phyloP scores from a whole-genome alignment of 208 protist genomes.

The Hexamita inflata region DNA sequence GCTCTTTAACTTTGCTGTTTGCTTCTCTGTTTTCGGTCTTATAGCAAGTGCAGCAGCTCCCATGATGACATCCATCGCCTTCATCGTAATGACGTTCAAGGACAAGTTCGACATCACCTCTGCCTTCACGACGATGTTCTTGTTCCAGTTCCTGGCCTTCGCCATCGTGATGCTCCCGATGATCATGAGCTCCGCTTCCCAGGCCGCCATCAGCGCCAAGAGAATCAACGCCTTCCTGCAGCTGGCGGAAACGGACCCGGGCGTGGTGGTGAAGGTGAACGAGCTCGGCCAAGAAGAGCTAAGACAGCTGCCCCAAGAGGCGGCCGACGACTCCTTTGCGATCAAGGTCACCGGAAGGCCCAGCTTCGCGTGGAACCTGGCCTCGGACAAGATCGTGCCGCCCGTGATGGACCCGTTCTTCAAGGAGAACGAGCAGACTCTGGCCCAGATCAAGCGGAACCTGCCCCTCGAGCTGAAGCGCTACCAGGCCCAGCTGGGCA shows the following conservation, averaged over 20 bases:
- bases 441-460: too few species aligned
- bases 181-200: neutral
- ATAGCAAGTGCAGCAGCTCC: neutral
- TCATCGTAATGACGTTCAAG: neutral
- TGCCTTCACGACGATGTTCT: slow-evolving; percentile 9
- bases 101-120: neutral
- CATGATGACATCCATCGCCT: neutral
- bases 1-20: neutral
- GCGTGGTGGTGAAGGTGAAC: neutral
- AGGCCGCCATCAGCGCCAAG: neutral
- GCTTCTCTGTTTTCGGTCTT: neutral
- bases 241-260: neutral
- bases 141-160: slow-evolving; percentile 14
- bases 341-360: too few species aligned
- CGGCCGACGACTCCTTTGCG: too few species aligned
- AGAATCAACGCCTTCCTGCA: slow-evolving; percentile 22
- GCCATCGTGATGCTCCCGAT: neutral
- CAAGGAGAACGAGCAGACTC: too few species aligned
- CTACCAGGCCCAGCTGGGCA: too few species aligned
- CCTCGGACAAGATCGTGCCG: too few species aligned
- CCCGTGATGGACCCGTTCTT: too few species aligned
- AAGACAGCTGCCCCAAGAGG: too few species aligned
- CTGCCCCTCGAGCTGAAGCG: too few species aligned
- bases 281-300: too few species aligned
- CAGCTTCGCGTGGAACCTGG: too few species aligned